Conservation (phyloP, 768 basidiomycete genomes). For the Fomitopsis serialis region DNA sequence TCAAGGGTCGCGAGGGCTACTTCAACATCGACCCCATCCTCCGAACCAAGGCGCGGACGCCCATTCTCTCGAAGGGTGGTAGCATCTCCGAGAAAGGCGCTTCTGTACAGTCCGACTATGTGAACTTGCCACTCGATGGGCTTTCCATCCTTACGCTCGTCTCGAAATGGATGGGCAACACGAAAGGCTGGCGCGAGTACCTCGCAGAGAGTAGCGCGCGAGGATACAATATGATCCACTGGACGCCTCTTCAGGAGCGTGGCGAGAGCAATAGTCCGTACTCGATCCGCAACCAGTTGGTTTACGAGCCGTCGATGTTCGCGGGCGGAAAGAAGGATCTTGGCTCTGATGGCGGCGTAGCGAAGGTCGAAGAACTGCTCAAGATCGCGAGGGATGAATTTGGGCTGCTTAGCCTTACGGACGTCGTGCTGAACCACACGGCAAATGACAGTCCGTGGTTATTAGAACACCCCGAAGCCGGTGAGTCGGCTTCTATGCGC, state of each 20-base stretch:
- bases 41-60: slow-evolving; percentile 62
- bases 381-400: slow-evolving; percentile 75
- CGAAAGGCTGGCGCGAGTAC: slow-evolving; percentile 70
- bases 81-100: slow-evolving; percentile 48
- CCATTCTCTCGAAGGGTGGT: slow-evolving; percentile 58
- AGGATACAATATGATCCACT: slow-evolving; percentile 98
- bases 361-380: slow-evolving; percentile 59
- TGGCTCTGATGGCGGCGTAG: slow-evolving; percentile 45
- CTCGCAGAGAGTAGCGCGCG: slow-evolving; percentile 81
- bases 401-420: slow-evolving; percentile 85
- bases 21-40: slow-evolving; percentile 96
- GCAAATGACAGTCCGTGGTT: slow-evolving; percentile 94
- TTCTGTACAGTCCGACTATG: slow-evolving; percentile 40
- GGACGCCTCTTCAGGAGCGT: slow-evolving; percentile 89
- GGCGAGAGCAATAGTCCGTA: slow-evolving; percentile 91
- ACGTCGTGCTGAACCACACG: slow-evolving; percentile 97
- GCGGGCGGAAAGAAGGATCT: slow-evolving; percentile 23
- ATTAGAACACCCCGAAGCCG: slow-evolving; percentile 91
- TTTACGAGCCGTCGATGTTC: slow-evolving; percentile 78
- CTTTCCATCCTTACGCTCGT: slow-evolving; percentile 86
- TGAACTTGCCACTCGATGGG: slow-evolving; percentile 81
- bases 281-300: slow-evolving; percentile 83
- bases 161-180: slow-evolving; percentile 97
- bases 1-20: slow-evolving; percentile 85
- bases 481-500: slow-evolving; percentile 32